Evolutionary conservation across 495 filamentous ascomycete genomes (phyloP).

Genomic region (Clavariopsis aquatica): DNA sequence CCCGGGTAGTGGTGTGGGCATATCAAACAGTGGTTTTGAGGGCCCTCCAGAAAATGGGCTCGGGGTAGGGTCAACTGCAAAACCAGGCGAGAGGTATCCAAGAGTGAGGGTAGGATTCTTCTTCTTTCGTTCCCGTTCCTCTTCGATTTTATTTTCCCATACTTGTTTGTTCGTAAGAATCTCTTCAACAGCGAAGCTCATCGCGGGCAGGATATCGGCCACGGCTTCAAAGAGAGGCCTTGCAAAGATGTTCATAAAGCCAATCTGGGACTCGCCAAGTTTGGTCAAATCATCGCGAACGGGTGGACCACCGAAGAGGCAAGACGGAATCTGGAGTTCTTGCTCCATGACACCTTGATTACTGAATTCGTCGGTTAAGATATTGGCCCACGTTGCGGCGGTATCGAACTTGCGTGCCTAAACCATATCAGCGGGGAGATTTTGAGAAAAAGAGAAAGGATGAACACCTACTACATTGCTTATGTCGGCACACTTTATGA

Average conservation of each 20-base stretch:
- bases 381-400: constrained; percentile 83
- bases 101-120: constrained; percentile 16
- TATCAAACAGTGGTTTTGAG: neutral
- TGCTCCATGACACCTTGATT: constrained; percentile 89
- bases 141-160: constrained; percentile 70
- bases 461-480: constrained; percentile 79
- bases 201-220: constrained; percentile 75
- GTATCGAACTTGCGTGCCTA: constrained; percentile 80
- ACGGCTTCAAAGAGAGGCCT: constrained; percentile 85
- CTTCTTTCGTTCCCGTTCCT: constrained; percentile 44
- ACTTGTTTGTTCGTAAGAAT: constrained; percentile 69
- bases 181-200: constrained; percentile 80
- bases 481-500: constrained; percentile 98
- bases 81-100: constrained; percentile 17
- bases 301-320: constrained; percentile 79
- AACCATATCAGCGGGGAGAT: constrained; percentile 37
- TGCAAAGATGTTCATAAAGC: constrained; percentile 95
- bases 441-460: constrained; percentile 35
- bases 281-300: constrained; percentile 78
- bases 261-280: constrained; percentile 82
- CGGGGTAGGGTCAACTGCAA: constrained; percentile 22
- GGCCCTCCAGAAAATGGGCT: constrained; percentile 33
- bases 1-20: neutral
- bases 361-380: constrained; percentile 90
- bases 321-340: constrained; percentile 81